These are phyloP conservation scores for Coleophoma crateriformis DNA, from an alignment of 2,329 filamentous ascomycete species.

Conservation along the genomic window DNA sequence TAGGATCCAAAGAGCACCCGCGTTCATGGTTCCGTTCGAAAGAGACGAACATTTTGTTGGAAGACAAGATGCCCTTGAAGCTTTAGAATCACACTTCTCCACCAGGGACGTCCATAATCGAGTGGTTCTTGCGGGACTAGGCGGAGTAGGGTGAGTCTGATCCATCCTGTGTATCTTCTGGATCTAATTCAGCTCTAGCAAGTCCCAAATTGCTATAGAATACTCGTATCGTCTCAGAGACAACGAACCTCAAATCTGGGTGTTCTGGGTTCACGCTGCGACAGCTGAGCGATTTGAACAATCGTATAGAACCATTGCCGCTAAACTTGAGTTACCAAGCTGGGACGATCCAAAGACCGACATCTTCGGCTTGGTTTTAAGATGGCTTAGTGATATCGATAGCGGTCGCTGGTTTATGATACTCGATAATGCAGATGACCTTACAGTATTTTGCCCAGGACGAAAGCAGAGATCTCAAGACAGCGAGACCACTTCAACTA, in stretches of 20 bases:
- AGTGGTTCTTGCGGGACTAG: not conserved
- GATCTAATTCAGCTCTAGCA: not conserved
- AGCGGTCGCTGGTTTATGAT: conserved; percentile 16
- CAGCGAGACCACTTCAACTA: not conserved
- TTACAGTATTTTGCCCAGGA: conserved; percentile 2
- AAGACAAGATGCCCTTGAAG: no score
- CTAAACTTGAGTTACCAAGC: conserved; percentile 7
- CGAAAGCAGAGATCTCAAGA: not conserved
- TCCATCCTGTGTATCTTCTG: not conserved
- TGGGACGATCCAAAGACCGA: conserved; percentile 11
- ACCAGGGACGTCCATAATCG: no score
- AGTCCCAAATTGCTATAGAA: not conserved
- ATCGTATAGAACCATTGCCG: conserved; percentile 14
- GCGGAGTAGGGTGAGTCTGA: not conserved
- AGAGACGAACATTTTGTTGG: no score
- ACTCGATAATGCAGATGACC: conserved; percentile 17
- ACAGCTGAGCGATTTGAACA: conserved; percentile 8
- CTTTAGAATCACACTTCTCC: no score
- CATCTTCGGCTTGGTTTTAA: conserved; percentile 7
- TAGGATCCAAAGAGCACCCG: no score
- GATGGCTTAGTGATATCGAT: conserved; percentile 12
- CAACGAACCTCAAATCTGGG: conserved; percentile 14
- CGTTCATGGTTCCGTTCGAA: no score
- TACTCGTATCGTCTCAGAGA: not conserved
- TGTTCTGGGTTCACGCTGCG: conserved; percentile 30